Evolutionary conservation across 73 alveolate species (phyloP).

Genomic region (Paramecium sexaurelia): DNA sequence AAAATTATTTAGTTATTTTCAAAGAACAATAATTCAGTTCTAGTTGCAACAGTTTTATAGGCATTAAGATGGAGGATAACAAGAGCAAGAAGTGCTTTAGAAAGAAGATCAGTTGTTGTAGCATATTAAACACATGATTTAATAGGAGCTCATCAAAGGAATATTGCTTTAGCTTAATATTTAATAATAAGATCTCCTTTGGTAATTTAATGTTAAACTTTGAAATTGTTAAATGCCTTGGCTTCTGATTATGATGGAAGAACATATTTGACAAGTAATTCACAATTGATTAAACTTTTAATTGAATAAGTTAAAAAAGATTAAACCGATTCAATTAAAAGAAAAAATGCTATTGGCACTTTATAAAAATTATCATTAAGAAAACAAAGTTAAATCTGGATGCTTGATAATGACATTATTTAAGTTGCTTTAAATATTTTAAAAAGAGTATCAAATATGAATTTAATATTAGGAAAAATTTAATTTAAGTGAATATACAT

Average conservation of each 20-base stretch:
- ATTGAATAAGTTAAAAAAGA: slow-evolving; percentile 86
- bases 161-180: slow-evolving; percentile 27
- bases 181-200: neutral
- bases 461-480: slow-evolving; percentile 73
- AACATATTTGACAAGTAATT: slow-evolving; percentile 87
- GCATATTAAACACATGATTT: slow-evolving; percentile 76
- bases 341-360: slow-evolving; percentile 94
- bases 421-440: slow-evolving; percentile 90
- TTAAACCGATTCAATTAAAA: slow-evolving; percentile 84
- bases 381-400: slow-evolving; percentile 87
- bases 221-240: slow-evolving; percentile 92
- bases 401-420: slow-evolving; percentile 94
- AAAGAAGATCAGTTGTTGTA: slow-evolving; percentile 75
- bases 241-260: slow-evolving; percentile 95
- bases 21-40: slow-evolving; percentile 68
- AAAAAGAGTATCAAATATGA: slow-evolving; percentile 23
- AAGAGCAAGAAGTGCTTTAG: slow-evolving; percentile 78
- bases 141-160: slow-evolving; percentile 69
- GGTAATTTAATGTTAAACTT: slow-evolving; percentile 66
- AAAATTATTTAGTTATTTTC: slow-evolving; percentile 71
- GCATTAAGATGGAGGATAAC: slow-evolving; percentile 89
- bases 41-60: slow-evolving; percentile 79
- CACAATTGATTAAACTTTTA: slow-evolving; percentile 84
- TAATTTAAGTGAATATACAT: slow-evolving; percentile 92
- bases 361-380: slow-evolving; percentile 95